These are phyloP conservation scores for Nissolia schottii DNA, from an alignment of 306 rosid genomes.

Conservation along the genomic window DNA sequence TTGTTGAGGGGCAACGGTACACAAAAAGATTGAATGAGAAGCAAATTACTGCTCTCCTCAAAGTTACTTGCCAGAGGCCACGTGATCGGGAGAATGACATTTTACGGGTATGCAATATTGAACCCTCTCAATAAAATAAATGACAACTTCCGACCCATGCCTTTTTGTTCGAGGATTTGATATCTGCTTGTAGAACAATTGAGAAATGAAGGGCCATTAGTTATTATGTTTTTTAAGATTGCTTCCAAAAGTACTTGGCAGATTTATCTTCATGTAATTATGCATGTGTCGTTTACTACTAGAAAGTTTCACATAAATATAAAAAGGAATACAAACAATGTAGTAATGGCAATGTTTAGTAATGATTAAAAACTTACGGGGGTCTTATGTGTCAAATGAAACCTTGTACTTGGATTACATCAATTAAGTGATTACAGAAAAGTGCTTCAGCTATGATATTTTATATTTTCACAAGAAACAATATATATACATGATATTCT, in stretches of 20 bases:
- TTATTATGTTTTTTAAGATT: neutral
- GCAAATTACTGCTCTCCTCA: slow-evolving; percentile 82
- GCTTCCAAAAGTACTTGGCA: neutral
- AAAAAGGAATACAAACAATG: neutral
- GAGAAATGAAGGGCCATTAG: neutral
- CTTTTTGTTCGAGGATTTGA: neutral
- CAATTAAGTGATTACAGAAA: neutral
- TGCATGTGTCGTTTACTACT: neutral
- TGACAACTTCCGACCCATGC: neutral
- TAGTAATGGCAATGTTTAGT: neutral
- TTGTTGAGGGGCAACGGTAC: slow-evolving; percentile 93
- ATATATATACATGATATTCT: neutral
- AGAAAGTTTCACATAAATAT: neutral
- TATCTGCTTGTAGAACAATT: neutral
- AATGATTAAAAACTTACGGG: neutral
- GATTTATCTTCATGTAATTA: neutral
- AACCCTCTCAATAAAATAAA: neutral
- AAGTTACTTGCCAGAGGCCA: slow-evolving; percentile 95
- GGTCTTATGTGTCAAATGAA: neutral
- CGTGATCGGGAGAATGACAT: slow-evolving; percentile 86
- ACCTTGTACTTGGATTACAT: neutral
- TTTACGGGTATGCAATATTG: slow-evolving; percentile 49
- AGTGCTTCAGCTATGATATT: neutral
- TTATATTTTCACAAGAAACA: no score
- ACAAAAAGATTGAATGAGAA: slow-evolving; percentile 88